Evolutionary conservation across 1,139 yeast species (phyloP), one percentile per base, ranked within the genome.

Genomic region (Blastobotrys proliferans): DNA sequence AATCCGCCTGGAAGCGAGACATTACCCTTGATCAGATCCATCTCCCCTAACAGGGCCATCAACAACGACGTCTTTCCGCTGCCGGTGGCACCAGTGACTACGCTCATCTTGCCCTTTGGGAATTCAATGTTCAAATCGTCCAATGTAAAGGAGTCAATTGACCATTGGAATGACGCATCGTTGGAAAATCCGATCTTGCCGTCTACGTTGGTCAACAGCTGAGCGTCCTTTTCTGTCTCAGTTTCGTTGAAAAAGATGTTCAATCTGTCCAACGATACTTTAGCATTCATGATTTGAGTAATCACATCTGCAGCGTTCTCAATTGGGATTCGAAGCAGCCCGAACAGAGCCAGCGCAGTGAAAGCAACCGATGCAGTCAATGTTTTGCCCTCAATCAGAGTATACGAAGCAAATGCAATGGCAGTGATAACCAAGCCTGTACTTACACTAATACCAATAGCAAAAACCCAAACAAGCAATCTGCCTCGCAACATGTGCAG

Each of bases 81-180:
- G 47, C 98, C 97, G n/a, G 97, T 92, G 8, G 95, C 83, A 21
- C 98, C 98, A 57, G 87, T 77, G 47, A 92, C 73, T 19, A 90
- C 88, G 54, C 88, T 88, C 56, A 92, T 69, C 59, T 85, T 79
- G 19, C 86, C 94, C 29, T 74, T 67, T 52, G 74, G 73, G 65
- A 92, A 92, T 22, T 72, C 72, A 50, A 88, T 64, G 52, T 81
- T 69, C 46, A 90, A 60, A 56, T 88, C 83, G 58, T 85, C 77
- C 54, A 92, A 72, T 58, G 78, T 82, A 71, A 92, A 92, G 16
- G 13, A 13, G 2, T 21, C 8, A 10, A 5, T 6, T 10, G 26
- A 5, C 97, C 97, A 90, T 3, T 92, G 70, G 49, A 88, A 81
- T 3, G 82, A 70, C 6, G 96, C 96, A 55, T 86, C 73, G 60